Percentiles rank a stretch among this genome's conserved stretches.
Conservation (phyloP, 2,329 filamentous ascomycete genomes). For the Simplicillium aogashimaense region DNA sequence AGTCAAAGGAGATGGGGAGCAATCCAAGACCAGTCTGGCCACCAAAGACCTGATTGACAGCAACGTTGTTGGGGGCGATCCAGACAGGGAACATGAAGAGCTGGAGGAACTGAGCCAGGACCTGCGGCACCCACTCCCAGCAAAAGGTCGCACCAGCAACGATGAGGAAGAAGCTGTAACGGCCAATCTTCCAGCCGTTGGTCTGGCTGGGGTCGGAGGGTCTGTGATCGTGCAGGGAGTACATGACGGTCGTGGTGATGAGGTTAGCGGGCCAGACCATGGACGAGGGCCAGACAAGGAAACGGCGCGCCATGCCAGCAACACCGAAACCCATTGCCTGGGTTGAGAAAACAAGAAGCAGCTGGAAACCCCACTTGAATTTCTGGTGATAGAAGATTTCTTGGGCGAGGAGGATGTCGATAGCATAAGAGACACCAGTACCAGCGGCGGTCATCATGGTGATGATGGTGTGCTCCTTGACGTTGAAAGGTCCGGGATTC, state of each 20-base stretch:
- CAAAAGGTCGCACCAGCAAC: constrained; percentile 38
- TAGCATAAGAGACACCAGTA: constrained; percentile 22
- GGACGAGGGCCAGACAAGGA: constrained; percentile 49
- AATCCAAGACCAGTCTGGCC: constrained; percentile 50
- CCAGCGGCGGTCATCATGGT: constrained; percentile 32
- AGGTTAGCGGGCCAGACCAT: constrained; percentile 49
- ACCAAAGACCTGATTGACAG: constrained; percentile 58
- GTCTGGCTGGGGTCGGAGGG: constrained; percentile 37
- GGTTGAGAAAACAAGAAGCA: constrained; percentile 49
- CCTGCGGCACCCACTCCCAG: constrained; percentile 50
- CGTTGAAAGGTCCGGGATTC: constrained; percentile 32
- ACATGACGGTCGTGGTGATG: background rate
- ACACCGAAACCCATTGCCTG: constrained; percentile 55
- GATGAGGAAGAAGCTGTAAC: constrained; percentile 48
- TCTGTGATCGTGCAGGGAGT: constrained; percentile 51
- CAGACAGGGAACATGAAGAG: constrained; percentile 52
- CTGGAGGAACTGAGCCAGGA: constrained; percentile 47
- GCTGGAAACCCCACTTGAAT: constrained; percentile 48
- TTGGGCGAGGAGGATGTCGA: constrained; percentile 30
- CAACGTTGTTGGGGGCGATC: constrained; percentile 50
- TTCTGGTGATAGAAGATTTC: constrained; percentile 39
- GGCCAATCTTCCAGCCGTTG: constrained; percentile 48
- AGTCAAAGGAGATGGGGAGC: constrained; percentile 57
- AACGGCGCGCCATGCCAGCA: constrained; percentile 48
- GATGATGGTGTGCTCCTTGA: constrained; percentile 40